A percentile compares a stretch with the other conserved stretches of the same genome.
phyloP scores from a whole-genome alignment of 495 filamentous ascomycete genomes.

The Polyplosphaeria fusca region DNA sequence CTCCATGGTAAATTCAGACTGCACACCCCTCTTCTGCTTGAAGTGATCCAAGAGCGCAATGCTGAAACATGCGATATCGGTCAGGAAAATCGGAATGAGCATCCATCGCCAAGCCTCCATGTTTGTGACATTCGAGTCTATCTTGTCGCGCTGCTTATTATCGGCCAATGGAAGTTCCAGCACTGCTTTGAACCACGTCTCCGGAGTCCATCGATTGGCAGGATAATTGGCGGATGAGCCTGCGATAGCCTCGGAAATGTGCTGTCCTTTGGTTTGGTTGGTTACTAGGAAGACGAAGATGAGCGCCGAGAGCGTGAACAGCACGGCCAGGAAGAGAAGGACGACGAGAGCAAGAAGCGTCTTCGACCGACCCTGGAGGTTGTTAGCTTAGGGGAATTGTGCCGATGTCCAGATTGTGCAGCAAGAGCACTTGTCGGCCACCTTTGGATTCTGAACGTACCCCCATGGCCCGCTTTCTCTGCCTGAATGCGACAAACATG shows the following conservation, averaged over 20 bases:
- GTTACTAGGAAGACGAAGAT: constrained; percentile 44
- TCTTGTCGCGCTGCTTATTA: constrained; percentile 37
- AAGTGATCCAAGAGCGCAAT: constrained; percentile 5
- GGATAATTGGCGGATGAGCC: constrained; percentile 43
- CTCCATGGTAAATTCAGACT: too few relatives aligned
- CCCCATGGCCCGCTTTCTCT: constrained; percentile 22
- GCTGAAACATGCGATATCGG: constrained; percentile 42
- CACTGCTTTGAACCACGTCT: constrained; percentile 54
- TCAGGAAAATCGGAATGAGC: constrained; percentile 49
- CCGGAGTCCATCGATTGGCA: constrained; percentile 51
- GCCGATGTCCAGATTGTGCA: background rate
- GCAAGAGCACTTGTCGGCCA: background rate
- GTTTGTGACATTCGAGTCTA: constrained; percentile 43
- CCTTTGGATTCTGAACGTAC: background rate
- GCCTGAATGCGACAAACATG: constrained; percentile 43
- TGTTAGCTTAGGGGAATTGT: background rate
- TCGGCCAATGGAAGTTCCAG: constrained; percentile 46
- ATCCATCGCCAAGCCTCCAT: constrained; percentile 57
- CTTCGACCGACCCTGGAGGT: constrained; percentile 38
- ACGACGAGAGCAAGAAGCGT: constrained; percentile 40
- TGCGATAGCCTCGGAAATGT: constrained; percentile 43
- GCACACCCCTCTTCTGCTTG: constrained; percentile 25
- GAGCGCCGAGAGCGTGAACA: constrained; percentile 49
- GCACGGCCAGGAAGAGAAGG: constrained; percentile 44
- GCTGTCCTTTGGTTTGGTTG: constrained; percentile 43